Conservation (phyloP, 75 land plant genomes). For the Isoetes taiwanensis region DNA sequence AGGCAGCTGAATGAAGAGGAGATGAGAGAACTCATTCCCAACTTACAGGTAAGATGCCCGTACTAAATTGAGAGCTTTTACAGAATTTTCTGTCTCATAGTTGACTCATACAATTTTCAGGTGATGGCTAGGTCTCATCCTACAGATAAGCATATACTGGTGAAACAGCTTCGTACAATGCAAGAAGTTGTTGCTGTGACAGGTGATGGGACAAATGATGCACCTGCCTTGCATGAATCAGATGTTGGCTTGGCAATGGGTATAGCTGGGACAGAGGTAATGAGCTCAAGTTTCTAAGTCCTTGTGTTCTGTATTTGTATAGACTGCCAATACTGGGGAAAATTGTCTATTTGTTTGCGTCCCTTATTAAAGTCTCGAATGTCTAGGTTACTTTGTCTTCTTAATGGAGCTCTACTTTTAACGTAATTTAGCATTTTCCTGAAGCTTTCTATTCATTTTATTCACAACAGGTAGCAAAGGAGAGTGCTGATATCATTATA, state of each 20-base stretch:
- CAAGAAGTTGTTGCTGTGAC: neutral
- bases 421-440: too few species aligned
- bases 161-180: neutral
- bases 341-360: too few species aligned
- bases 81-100: too few species aligned
- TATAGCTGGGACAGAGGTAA: conserved; percentile 96
- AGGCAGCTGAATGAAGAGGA: conserved; percentile 38
- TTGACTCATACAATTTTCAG: too few species aligned
- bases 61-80: too few species aligned
- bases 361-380: too few species aligned
- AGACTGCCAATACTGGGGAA: too few species aligned
- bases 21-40: conserved; percentile 46
- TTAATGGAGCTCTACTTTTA: too few species aligned
- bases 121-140: conserved; percentile 2
- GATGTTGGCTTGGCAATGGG: conserved; percentile 92
- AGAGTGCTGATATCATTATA: conserved; percentile 94
- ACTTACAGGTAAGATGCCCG: conserved; percentile 64
- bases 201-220: neutral
- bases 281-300: too few species aligned
- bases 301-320: neutral
- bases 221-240: neutral
- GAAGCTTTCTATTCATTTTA: neutral
- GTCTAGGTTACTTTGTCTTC: too few species aligned
- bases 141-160: neutral
- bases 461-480: conserved; percentile 78